These are phyloP conservation scores for Cinnamomum micranthum DNA, from an alignment of 164 flowering plant genomes.

Conservation along the genomic window DNA sequence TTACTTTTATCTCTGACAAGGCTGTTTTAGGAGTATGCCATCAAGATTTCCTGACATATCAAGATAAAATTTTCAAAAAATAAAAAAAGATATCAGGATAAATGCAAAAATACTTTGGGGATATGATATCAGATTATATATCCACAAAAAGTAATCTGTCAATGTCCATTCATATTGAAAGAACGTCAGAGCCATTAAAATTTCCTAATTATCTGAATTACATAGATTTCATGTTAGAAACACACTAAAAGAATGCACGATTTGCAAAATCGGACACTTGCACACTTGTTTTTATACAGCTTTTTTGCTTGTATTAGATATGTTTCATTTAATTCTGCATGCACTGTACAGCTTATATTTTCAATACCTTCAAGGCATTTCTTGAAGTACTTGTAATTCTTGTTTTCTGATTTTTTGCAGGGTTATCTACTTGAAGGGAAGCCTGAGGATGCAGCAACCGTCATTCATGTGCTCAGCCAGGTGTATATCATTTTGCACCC, in stretches of 20 bases:
- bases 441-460: constrained; percentile 70
- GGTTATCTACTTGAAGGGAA: constrained; percentile 74
- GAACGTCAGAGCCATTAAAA: neutral
- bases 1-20: neutral
- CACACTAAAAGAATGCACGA: neutral
- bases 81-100: no score
- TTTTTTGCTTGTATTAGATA: no score
- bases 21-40: neutral
- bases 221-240: no score
- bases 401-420: constrained; percentile 32
- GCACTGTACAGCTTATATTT: neutral
- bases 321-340: neutral
- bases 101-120: neutral
- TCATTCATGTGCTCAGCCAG: constrained; percentile 60
- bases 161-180: neutral
- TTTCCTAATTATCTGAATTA: neutral
- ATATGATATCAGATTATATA: neutral
- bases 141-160: neutral
- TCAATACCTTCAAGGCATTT: neutral
- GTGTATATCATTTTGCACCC: constrained; percentile 23
- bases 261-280: neutral
- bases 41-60: neutral
- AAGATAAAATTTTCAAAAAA: neutral
- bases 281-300: neutral
- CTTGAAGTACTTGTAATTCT: neutral